Base-by-base conservation (phyloP, 257 asterid species). In the Ehretia macrophylla region DNA sequence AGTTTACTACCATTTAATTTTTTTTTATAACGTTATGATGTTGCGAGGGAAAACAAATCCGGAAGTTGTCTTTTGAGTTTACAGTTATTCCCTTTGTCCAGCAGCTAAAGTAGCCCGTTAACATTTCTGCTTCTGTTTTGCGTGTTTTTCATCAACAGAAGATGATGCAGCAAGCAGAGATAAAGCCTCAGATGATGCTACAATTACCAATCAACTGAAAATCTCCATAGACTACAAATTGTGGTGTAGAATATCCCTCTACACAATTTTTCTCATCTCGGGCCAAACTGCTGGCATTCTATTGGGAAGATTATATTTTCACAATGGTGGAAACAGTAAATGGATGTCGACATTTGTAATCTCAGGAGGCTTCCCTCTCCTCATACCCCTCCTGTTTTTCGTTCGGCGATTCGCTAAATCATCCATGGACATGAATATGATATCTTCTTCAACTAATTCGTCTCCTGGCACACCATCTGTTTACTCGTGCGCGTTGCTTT, bases 311-410 rank as follows among this genome's bases (percentile, higher is more conserved):
- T 42, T 72, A 18, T 76, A 72, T 68, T 76, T 50, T 63, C 72
- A 72, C 39, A 54, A 72, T 45, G 81, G 81, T 14, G 81, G 81
- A 8, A 76, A 76, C 63, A 76, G 81, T 59, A 76, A 64, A 65
- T 76, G 81, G 81, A 71, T 72, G 60, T 75, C 75, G 10, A 76
- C 81, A n/a, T 52, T 76, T 10, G 78, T 76, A 21, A 75, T 68
- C 51, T 60, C 78, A 17, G 53, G 73, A 20, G 81, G 75, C 51
- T 76, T 76, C 48, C 81, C 78, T 0, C 4, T 68, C 22, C n/a
- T 76, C 10, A 10, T 72, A 35, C 81, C 78, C 10, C 62, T 72
- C 17, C n/a, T 64, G 8, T 61, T 72, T 58, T 21, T 60, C 72
- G 38, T 65, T 6, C 59, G 27, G 17, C 44, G 14, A 55, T 23